Conservation (phyloP, 139 green algal species). For the Coccomyxa sp. region DNA sequence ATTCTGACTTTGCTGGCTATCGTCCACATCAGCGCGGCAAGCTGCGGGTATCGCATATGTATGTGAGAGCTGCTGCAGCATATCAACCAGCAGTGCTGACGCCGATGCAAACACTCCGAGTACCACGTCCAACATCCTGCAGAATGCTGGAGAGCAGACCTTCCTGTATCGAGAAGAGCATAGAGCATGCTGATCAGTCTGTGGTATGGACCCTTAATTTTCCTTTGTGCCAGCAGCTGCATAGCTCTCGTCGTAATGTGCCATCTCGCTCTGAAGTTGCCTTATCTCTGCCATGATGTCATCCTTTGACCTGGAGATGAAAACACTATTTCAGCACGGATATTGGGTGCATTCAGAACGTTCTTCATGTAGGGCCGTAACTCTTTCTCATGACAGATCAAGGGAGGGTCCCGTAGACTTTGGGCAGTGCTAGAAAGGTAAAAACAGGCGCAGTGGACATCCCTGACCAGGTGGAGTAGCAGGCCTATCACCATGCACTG, state of each 20-base stretch:
- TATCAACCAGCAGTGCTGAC: too few species aligned
- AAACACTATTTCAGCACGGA: neutral
- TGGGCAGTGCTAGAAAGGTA: neutral
- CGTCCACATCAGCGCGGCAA: too few species aligned
- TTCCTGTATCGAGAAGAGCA: too few species aligned
- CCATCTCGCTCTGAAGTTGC: slow-evolving; percentile 48
- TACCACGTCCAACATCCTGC: too few species aligned
- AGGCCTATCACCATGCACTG: neutral
- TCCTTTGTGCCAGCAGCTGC: neutral
- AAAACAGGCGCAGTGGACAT: too few species aligned
- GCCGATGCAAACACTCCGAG: too few species aligned
- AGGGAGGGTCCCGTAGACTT: neutral
- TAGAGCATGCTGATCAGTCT: neutral
- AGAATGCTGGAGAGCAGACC: too few species aligned
- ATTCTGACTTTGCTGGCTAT: too few species aligned
- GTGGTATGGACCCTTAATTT: neutral
- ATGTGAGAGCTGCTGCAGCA: too few species aligned
- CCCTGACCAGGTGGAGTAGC: neutral
- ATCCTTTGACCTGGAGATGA: slow-evolving; percentile 40
- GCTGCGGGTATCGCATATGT: too few species aligned
- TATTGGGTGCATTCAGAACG: neutral
- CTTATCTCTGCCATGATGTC: slow-evolving; percentile 55
- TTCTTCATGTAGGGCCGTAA: neutral
- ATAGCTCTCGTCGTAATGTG: slow-evolving; percentile 25
- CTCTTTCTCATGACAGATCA: neutral